These are phyloP conservation scores for Cladosporium sp. DNA, from an alignment of 2,329 filamentous ascomycete genomes.

Conservation along the genomic window DNA sequence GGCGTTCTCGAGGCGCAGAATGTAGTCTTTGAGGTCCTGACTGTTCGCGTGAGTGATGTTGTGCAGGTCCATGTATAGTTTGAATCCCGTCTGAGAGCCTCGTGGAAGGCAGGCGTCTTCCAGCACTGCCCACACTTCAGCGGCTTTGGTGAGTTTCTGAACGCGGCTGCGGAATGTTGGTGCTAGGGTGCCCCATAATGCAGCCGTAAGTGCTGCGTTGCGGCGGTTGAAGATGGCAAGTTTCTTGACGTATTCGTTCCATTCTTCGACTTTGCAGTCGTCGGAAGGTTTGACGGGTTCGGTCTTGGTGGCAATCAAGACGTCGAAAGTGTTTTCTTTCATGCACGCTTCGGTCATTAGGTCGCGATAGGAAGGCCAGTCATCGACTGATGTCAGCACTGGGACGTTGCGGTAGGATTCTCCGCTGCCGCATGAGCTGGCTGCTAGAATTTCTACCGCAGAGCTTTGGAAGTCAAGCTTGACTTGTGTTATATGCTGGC, in stretches of 20 bases:
- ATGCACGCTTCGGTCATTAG: slow-evolving; percentile 25
- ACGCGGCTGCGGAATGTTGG: slow-evolving; percentile 25
- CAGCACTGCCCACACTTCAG: slow-evolving; percentile 25
- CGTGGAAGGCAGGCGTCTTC: slow-evolving; percentile 28
- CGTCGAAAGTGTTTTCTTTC: slow-evolving; percentile 30
- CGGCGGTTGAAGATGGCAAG: slow-evolving; percentile 30
- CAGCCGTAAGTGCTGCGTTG: slow-evolving; percentile 25
- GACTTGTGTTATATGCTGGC: slow-evolving; percentile 24
- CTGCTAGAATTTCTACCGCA: slow-evolving; percentile 28
- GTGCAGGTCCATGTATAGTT: slow-evolving; percentile 23
- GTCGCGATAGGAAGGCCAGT: slow-evolving; percentile 26
- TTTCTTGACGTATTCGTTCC: slow-evolving; percentile 33
- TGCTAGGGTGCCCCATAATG: slow-evolving; percentile 21
- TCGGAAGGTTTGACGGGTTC: slow-evolving; percentile 23
- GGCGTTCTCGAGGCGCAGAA: slow-evolving; percentile 23
- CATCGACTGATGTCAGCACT: slow-evolving; percentile 14
- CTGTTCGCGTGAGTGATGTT: slow-evolving; percentile 21
- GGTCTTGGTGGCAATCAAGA: slow-evolving; percentile 25
- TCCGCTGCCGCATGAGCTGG: slow-evolving; percentile 27
- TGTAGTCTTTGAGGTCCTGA: slow-evolving; percentile 24
- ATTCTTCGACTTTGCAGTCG: slow-evolving; percentile 24
- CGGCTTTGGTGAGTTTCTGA: slow-evolving; percentile 19
- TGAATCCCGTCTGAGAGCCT: slow-evolving; percentile 25
- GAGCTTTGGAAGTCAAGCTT: slow-evolving; percentile 25
- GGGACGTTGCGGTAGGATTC: slow-evolving; percentile 25